Evolutionary conservation across 192 early-diverging fungal species (phyloP).

Genomic region (Entomortierella lignicola): DNA sequence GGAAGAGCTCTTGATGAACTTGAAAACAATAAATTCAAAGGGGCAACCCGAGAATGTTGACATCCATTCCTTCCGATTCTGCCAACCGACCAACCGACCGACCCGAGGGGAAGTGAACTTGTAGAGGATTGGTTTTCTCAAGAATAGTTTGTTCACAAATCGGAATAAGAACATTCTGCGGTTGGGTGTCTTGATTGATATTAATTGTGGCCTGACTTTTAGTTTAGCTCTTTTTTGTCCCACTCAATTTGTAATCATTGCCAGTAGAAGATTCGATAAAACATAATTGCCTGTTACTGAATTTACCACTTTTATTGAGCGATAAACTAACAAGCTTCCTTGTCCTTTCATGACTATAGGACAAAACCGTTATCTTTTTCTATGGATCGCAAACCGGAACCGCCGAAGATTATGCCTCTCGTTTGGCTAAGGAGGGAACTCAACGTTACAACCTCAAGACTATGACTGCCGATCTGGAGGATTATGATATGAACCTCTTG

Average conservation of each 20-base stretch:
- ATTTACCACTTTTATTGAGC: too few relatives aligned
- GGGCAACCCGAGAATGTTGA: not conserved
- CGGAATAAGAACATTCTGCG: not conserved
- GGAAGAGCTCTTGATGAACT: too few relatives aligned
- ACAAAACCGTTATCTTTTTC: slow-evolving; percentile 86
- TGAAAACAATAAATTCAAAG: too few relatives aligned
- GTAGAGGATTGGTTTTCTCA: not conserved
- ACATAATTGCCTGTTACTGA: too few relatives aligned
- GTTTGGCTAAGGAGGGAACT: slow-evolving; percentile 87
- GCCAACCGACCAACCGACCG: too few relatives aligned
- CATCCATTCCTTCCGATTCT: too few relatives aligned
- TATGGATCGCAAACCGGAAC: slow-evolving; percentile 99
- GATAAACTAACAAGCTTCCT: not conserved
- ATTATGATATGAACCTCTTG: slow-evolving; percentile 91
- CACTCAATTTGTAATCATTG: too few relatives aligned
- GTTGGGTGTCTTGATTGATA: too few relatives aligned
- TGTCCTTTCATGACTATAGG: slow-evolving; percentile 48
- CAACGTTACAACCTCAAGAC: slow-evolving; percentile 77
- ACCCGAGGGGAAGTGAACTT: slow-evolving; percentile 4
- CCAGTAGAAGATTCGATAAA: too few relatives aligned
- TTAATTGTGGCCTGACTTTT: too few relatives aligned
- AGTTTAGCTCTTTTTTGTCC: too few relatives aligned
- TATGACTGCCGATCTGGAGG: slow-evolving; percentile 89
- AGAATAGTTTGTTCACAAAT: not conserved
- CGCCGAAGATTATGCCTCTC: slow-evolving; percentile 96